Base-by-base conservation (phyloP, 2,329 filamentous ascomycete genomes). In the Aureobasidium musti region DNA sequence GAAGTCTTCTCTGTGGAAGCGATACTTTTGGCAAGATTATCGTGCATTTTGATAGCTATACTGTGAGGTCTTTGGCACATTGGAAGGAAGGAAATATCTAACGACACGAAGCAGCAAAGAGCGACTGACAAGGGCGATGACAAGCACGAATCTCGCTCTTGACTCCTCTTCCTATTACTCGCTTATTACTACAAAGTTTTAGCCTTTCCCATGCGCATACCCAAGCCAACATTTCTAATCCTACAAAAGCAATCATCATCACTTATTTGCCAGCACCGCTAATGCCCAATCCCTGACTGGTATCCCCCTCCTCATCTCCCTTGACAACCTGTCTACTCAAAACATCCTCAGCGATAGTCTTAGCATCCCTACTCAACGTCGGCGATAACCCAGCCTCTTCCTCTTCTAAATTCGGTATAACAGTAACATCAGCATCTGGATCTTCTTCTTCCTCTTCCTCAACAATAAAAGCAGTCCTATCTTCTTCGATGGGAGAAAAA, bases 401-500 rank as follows among this genome's bases (percentile, higher is more conserved):
- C 5, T 54, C 50, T 1, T 30, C 50, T 5, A 54, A 10, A 23
- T 54, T 54, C 4, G 50, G 50, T 6, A 54, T 54, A 7, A 54
- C 6, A 54, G 50, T 54, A 7, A 54, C 30, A 54, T 54, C 50
- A 11, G 30, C 50, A 54, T 54, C 50, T 21, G 30, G 52, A 54
- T 54, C 50, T 37, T 53, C 45, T 23, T 37, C 50, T 59, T 54
- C 47, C 1, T 53, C 45, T n/a, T 33, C 64, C 39, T 60, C 53
- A 5, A 60, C 17, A 8, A 59, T 43, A 19, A 66, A 66, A 23
- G 43, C 64, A 5, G 43, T 53, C 1, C 23, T 75, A 3, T 52
- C 49, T 11, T 70, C 74, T 53, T 73, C 66, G 7, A 86, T 78
- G 0, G 86, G 85, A 30, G 79, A 82, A 70, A 89, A 88, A 2